Evolutionary conservation across 495 filamentous ascomycete species (phyloP).

Genomic region (Friedmanniomyces endolithicus): DNA sequence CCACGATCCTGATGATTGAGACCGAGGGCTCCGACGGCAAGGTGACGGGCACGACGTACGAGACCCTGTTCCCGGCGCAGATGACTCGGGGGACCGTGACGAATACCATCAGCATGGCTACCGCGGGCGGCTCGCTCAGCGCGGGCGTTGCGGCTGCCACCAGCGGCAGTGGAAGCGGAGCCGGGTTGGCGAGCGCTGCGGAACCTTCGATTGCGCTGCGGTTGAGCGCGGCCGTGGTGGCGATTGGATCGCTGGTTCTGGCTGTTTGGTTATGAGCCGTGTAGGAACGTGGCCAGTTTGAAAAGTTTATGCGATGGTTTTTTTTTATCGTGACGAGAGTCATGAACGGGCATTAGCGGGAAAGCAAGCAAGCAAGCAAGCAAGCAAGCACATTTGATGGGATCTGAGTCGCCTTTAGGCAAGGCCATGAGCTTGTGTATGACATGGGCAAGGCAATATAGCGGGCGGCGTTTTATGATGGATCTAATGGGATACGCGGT

Average conservation of each 20-base stretch:
- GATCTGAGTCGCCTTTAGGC: too few relatives aligned
- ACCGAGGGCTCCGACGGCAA: background rate
- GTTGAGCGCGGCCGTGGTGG: background rate
- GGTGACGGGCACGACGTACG: slow-evolving; percentile 6
- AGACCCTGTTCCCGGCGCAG: slow-evolving; percentile 16
- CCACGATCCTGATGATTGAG: slow-evolving; percentile 22
- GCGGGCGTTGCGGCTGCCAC: background rate
- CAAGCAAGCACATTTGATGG: too few relatives aligned
- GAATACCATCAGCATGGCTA: slow-evolving; percentile 5
- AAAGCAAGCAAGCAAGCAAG: too few relatives aligned
- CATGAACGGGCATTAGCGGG: too few relatives aligned
- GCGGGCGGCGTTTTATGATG: too few relatives aligned
- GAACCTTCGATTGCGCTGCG: background rate
- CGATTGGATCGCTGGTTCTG: background rate
- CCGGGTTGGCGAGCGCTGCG: background rate
- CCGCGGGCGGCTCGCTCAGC: background rate
- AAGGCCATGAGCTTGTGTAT: too few relatives aligned
- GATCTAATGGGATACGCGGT: background rate
- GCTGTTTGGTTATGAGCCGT: slow-evolving; percentile 4
- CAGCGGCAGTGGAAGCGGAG: background rate
- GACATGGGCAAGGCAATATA: too few relatives aligned
- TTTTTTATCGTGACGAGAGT: background rate
- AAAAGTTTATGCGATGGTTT: background rate
- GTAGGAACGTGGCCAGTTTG: too few relatives aligned
- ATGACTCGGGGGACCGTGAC: slow-evolving; percentile 7